phyloP scores from a whole-genome alignment of 1,139 yeast genomes.

The Saccharomyces pastorianus region DNA sequence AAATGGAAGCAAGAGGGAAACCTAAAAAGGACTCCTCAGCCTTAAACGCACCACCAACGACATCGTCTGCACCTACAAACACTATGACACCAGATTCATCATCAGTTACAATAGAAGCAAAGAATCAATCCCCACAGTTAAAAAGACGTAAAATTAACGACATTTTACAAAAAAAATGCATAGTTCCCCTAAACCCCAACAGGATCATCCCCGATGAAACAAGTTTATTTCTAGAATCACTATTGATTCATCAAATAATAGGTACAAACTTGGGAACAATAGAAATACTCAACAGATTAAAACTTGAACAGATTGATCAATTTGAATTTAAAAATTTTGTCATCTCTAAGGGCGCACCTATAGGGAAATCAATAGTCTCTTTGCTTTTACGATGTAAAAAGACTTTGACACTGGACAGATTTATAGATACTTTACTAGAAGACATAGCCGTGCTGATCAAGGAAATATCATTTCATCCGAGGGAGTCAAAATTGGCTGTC shows the following conservation, averaged over 20 bases:
- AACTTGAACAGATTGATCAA: constrained; percentile 33
- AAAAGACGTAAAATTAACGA: constrained; percentile 22
- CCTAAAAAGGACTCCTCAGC: constrained; percentile 11
- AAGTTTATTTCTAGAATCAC: constrained; percentile 34
- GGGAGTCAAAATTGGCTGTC: constrained; percentile 31
- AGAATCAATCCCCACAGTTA: constrained; percentile 3
- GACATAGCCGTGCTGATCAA: constrained; percentile 32
- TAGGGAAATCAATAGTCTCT: constrained; percentile 23
- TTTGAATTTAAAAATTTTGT: constrained; percentile 32
- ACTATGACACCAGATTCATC: neutral
- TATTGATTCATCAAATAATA: constrained; percentile 36
- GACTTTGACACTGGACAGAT: constrained; percentile 19
- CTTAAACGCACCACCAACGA: constrained; percentile 4
- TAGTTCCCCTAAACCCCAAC: constrained; percentile 15
- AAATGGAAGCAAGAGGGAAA: constrained; percentile 34
- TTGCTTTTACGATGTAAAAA: constrained; percentile 17
- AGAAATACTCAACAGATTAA: constrained; percentile 43
- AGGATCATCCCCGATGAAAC: constrained; percentile 34
- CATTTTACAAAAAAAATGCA: constrained; percentile 18
- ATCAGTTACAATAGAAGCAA: neutral
- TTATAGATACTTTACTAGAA: constrained; percentile 32
- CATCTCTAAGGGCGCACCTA: constrained; percentile 28
- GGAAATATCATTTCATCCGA: constrained; percentile 17
- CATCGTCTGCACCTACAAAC: constrained; percentile 2
- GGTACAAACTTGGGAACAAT: constrained; percentile 46